Conservation (phyloP, 148 eudicot species). For the Nepenthes mirabilis region DNA sequence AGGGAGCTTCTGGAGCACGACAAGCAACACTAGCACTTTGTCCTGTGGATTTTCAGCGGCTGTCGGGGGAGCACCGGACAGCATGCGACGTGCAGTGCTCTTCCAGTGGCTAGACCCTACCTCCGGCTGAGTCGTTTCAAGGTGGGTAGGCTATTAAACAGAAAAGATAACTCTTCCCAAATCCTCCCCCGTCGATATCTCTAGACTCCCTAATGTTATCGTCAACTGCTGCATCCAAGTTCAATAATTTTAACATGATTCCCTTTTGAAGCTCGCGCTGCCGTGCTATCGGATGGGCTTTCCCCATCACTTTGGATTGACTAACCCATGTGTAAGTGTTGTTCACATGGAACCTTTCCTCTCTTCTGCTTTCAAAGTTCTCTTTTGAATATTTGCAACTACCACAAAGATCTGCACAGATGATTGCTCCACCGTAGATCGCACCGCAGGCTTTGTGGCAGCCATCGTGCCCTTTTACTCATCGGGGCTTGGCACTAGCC, state of each 20-base stretch:
- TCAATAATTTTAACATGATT: too few species aligned
- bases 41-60: too few species aligned
- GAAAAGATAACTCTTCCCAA: constrained; percentile 6
- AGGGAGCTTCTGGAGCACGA: too few species aligned
- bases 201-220: too few species aligned
- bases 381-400: constrained; percentile 10
- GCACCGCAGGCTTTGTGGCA: too few species aligned
- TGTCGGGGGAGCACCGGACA: too few species aligned
- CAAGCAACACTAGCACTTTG: too few species aligned
- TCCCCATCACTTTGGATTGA: not conserved
- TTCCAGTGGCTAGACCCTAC: too few species aligned
- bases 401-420: constrained; percentile 1
- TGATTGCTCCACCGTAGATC: not conserved
- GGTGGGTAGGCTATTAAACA: constrained; percentile 4
- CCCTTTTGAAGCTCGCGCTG: not conserved
- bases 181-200: not conserved
- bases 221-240: too few species aligned
- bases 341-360: constrained; percentile 7
- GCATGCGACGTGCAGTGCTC: too few species aligned
- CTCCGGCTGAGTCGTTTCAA: not conserved
- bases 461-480: too few species aligned
- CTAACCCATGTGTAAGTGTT: constrained; percentile 5
- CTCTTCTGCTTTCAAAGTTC: constrained; percentile 9
- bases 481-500: too few species aligned
- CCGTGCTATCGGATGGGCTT: not conserved